Conservation (phyloP, 306 rosid species). For the Lathyrus oleraceus region DNA sequence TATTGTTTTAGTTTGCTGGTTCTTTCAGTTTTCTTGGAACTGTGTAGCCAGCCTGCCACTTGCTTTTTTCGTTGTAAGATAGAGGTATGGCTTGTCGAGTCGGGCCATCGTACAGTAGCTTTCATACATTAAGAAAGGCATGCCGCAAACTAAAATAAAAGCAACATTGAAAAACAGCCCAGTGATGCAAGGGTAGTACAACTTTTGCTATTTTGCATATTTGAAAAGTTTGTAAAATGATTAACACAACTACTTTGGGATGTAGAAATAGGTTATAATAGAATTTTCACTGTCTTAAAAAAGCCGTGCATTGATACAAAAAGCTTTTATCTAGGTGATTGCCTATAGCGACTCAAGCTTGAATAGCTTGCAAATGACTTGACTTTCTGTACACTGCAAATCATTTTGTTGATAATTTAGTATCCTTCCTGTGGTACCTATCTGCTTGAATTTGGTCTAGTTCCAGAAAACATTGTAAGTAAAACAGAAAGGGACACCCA, state of each 20-base stretch:
- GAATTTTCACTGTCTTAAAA: conserved; percentile 1
- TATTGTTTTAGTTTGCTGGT: conserved; percentile 19
- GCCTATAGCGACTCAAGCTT: conserved; percentile 12
- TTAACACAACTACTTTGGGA: neutral
- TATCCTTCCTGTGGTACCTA: conserved; percentile 4
- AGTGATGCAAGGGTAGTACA: neutral
- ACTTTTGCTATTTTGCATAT: neutral
- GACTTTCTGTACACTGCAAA: neutral
- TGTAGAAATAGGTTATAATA: neutral
- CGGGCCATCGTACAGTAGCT: neutral
- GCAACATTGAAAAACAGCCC: neutral
- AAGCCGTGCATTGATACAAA: neutral
- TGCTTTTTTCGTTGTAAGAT: neutral
- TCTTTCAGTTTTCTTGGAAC: neutral
- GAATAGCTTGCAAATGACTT: conserved; percentile 9
- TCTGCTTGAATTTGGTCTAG: conserved; percentile 31
- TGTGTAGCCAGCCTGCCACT: neutral
- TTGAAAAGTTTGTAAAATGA: conserved; percentile 15
- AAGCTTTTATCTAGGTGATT: conserved; percentile 2
- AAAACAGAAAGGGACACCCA: neutral
- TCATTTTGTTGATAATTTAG: conserved; percentile 1
- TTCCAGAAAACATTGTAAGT: conserved; percentile 24
- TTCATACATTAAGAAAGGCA: neutral
- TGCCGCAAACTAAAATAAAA: neutral
- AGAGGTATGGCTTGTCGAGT: conserved; percentile 15